Base-by-base conservation (phyloP, 441 rosid species). In the Aleurites moluccanus region DNA sequence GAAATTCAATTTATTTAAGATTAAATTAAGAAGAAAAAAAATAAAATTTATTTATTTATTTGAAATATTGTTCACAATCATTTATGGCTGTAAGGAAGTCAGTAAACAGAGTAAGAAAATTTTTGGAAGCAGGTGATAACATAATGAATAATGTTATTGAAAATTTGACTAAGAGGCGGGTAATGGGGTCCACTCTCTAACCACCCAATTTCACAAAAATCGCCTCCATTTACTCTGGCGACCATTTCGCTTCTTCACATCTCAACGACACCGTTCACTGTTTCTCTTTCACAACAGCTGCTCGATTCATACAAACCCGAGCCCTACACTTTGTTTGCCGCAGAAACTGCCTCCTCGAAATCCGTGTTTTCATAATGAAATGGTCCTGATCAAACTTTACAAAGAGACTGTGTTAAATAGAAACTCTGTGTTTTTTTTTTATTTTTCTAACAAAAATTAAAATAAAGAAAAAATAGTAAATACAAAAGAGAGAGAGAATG, bases 211-310 rank as follows among this genome's bases (percentile, higher is more conserved):
- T 30, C 11, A 1, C 20, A 59, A 20, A 59, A 40, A 52, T 72
- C 21, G 23, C 71, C 64, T 16, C 81, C 84, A 67, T 59, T 57
- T 63, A 28, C 57, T 18, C 38, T 6, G 81, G 79, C 81, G 77
- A 28, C 47, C 68, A 40, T 67, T 74, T 61, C 81, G 75, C 40
- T 23, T 1, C 14, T 66, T 56, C 70, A 55, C 64, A 0, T 23
- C 47, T 42, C 38, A 11, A 53, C 78, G 23, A 30, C 71, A 45
- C 72, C 79, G 53, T 60, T 40, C 75, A 25, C 60, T 21, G 40
- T 27, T 61, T 68, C 23, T 15, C 64, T 14, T 28, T 10, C 2
- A 30, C 33, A 30, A 2, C 33, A 30, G 72, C 44, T 62, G 25
- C 38, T 27, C 15, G 3, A 23, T 16, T 71, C 42, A 27, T 50